Evolutionary conservation across 1,284 basidiomycete species (phyloP).

Genomic region (Ganoderma lucidum): DNA sequence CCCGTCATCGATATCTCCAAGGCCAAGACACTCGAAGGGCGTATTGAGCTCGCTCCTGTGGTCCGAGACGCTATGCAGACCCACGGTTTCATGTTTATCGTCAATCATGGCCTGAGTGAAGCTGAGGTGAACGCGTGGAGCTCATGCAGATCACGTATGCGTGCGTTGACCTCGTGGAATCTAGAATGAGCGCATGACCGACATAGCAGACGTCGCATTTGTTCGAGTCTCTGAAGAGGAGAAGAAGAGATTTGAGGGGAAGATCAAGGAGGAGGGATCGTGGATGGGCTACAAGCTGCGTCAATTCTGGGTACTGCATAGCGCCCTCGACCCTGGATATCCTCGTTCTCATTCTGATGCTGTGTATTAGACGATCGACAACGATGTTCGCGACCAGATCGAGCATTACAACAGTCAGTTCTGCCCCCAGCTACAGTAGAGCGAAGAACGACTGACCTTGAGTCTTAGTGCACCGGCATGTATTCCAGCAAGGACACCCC

Average conservation of each 20-base stretch:
- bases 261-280: constrained; percentile 52
- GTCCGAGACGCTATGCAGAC: constrained; percentile 65
- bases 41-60: constrained; percentile 55
- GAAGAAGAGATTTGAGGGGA: constrained; percentile 55
- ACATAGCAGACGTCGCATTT: constrained; percentile 66
- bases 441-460: constrained; percentile 35
- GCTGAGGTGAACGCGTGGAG: constrained; percentile 31
- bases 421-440: constrained; percentile 19
- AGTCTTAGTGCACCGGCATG: constrained; percentile 54
- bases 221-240: constrained; percentile 55
- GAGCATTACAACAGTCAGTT: constrained; percentile 64
- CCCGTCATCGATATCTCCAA: constrained; percentile 70
- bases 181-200: constrained; percentile 52
- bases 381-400: constrained; percentile 54
- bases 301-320: constrained; percentile 48
- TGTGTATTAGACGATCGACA: constrained; percentile 41
- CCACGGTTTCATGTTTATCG: constrained; percentile 70
- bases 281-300: constrained; percentile 61
- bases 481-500: constrained; percentile 54
- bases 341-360: no score
- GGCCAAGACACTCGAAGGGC: constrained; percentile 55
- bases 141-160: background rate
- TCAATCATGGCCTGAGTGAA: constrained; percentile 63
- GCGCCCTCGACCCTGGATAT: no score
- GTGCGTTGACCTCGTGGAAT: background rate